Evolutionary conservation across 768 basidiomycete genomes (phyloP).

Genomic region (Chiua virens): DNA sequence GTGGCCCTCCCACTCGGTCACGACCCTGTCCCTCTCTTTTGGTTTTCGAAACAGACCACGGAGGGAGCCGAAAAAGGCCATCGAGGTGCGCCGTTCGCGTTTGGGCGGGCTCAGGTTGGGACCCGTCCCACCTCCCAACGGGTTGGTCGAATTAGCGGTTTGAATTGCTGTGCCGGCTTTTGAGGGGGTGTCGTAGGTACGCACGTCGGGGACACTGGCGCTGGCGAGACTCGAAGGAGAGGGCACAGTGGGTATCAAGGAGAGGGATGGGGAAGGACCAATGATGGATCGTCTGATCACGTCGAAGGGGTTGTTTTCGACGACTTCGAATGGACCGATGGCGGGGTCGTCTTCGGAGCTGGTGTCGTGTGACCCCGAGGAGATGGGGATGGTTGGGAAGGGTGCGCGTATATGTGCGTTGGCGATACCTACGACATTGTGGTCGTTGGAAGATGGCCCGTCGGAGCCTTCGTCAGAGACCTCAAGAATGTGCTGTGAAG

Average conservation of each 20-base stretch:
- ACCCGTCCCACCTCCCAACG: not conserved
- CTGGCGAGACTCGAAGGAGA: not conserved
- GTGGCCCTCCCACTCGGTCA: slow-evolving; percentile 11
- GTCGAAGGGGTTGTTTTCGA: slow-evolving; percentile 27
- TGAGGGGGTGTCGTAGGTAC: not conserved
- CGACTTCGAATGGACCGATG: slow-evolving; percentile 18
- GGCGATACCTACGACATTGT: not conserved
- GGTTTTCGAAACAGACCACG: slow-evolving; percentile 28
- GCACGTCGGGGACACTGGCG: slow-evolving; percentile 4
- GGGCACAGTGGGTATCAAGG: not conserved
- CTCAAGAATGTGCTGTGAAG: slow-evolving; percentile 27
- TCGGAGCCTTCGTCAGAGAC: slow-evolving; percentile 22
- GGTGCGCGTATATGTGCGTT: not conserved
- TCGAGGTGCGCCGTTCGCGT: slow-evolving; percentile 23
- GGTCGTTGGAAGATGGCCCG: not conserved
- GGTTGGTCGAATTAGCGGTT: not conserved
- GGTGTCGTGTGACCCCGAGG: slow-evolving; percentile 5
- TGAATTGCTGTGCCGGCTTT: not conserved
- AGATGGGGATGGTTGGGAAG: not conserved
- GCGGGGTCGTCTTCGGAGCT: slow-evolving; percentile 19
- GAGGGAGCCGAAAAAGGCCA: slow-evolving; percentile 26
- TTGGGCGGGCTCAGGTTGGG: not conserved
- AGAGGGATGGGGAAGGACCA: not conserved
- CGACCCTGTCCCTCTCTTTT: slow-evolving; percentile 5
- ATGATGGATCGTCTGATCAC: slow-evolving; percentile 12